Base-by-base conservation (phyloP, 2,329 filamentous ascomycete genomes). In the Curvularia verruculosa region DNA sequence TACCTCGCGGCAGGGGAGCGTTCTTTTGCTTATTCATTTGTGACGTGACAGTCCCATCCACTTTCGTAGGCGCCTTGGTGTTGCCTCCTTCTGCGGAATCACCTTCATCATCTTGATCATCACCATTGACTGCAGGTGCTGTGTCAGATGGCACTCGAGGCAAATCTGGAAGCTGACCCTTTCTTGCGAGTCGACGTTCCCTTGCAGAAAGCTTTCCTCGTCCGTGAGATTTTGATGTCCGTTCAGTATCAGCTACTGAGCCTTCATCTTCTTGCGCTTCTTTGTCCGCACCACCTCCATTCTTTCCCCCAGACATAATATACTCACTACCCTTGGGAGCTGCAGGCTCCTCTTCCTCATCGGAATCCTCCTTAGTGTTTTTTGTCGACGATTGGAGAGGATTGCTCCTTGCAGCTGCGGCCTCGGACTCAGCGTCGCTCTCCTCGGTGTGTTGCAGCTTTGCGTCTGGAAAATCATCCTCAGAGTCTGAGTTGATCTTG, bases 1-100 rank as follows among this genome's bases (percentile, higher is more conserved):
- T 92, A 28, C 92, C 92, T 55, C 93, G 87, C 13, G 83, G 77
- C 1, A 76, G 65, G 1, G 75, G 71, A 0, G 58, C 61, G 66
- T 70, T 66, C 55, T 60, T 66, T 23, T 64, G 61, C 47, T 72
- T 75, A 2, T 69, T 69, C 21, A 62, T 60, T 58, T 71, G 63
- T 2, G 71, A 67, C 18, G 66, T 66, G 2, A 70, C 71, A 64
- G 61, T 75, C 18, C 55, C 70, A 5, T 69, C 63, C 12, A 60
- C 57, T 45, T 66, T 70, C 1, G 58, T 44, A 7, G 64, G 50
- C 9, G 64, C 49, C 23, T 62, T 58, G 3, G 49, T 39, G 5
- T 36, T 56, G 19, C 65, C 63, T 9, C 70, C 61, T 12, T 61
- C 66, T 24, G 53, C 59, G 5, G 62, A 67, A 54, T 64, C 69